These are phyloP conservation scores for Vanrija sp. DNA, from an alignment of 1,284 basidiomycete species.

Conservation along the genomic window DNA sequence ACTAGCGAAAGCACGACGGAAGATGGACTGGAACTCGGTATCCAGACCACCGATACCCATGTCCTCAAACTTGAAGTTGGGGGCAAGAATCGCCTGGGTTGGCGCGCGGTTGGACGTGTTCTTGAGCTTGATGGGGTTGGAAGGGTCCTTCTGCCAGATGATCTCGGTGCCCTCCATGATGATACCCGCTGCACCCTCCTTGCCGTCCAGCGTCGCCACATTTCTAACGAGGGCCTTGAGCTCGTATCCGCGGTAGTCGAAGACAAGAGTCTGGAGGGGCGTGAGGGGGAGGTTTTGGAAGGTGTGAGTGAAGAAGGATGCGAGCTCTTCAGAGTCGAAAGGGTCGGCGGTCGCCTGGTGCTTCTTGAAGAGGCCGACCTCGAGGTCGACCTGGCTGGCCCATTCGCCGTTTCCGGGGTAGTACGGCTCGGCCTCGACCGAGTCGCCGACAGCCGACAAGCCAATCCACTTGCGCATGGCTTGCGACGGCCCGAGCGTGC, in stretches of 20 bases:
- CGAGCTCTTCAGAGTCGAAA: slow-evolving; percentile 83
- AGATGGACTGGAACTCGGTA: slow-evolving; percentile 91
- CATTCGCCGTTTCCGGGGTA: slow-evolving; percentile 62
- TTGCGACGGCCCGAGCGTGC: slow-evolving; percentile 58
- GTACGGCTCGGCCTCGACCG: slow-evolving; percentile 65
- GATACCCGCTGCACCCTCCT: slow-evolving; percentile 64
- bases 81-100: slow-evolving; percentile 91
- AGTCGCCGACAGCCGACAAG: slow-evolving; percentile 71
- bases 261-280: slow-evolving; percentile 69
- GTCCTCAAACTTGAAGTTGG: slow-evolving; percentile 99
- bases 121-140: slow-evolving; percentile 83
- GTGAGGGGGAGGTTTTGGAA: slow-evolving; percentile 60
- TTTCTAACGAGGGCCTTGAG: slow-evolving; percentile 69
- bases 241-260: slow-evolving; percentile 87
- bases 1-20: slow-evolving; percentile 96
- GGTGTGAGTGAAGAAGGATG: slow-evolving; percentile 67
- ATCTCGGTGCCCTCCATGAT: slow-evolving; percentile 88
- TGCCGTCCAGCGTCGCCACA: slow-evolving; percentile 54
- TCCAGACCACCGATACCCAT: slow-evolving; percentile 99
- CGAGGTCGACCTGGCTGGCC: slow-evolving; percentile 71
- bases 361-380: slow-evolving; percentile 68
- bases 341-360: slow-evolving; percentile 63
- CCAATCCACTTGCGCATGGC: slow-evolving; percentile 73
- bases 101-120: slow-evolving; percentile 84
- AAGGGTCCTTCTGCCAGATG: slow-evolving; percentile 77